Percentiles rank a stretch among this genome's conserved stretches.
These are phyloP conservation scores for Trichoderma virens DNA, from an alignment of 495 filamentous ascomycete genomes.

Conservation along the genomic window DNA sequence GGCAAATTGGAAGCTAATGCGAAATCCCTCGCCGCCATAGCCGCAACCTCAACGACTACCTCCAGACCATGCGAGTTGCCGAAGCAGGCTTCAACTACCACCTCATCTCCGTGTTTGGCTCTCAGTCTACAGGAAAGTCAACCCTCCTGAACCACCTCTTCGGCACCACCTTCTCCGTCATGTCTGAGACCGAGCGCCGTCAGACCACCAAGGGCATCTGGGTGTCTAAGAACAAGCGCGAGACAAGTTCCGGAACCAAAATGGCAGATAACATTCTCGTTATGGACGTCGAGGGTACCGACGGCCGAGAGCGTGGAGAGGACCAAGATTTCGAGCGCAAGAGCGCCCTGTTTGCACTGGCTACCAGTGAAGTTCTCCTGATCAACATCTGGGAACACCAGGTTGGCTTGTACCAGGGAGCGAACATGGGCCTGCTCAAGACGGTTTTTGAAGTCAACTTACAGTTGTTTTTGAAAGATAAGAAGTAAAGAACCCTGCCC, in stretches of 20 bases:
- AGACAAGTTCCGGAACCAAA: conserved; percentile 25
- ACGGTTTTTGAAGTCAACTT: conserved; percentile 98
- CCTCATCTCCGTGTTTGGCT: conserved; percentile 96
- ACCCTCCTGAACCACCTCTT: conserved; percentile 95
- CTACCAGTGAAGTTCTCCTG: conserved; percentile 95
- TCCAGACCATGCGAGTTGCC: conserved; percentile 68
- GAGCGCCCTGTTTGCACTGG: conserved; percentile 91
- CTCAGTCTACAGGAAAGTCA: conserved; percentile 96
- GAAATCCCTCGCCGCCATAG: conserved; percentile 33
- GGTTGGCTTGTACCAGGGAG: conserved; percentile 94
- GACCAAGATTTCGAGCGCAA: conserved; percentile 99
- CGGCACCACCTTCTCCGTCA: conserved; percentile 91
- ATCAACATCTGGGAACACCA: conserved; percentile 99
- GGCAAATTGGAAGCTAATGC: not conserved
- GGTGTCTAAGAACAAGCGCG: conserved; percentile 90
- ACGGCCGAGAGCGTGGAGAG: conserved; percentile 91
- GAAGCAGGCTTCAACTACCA: conserved; percentile 96
- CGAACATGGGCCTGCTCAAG: conserved; percentile 97
- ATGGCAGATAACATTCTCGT: conserved; percentile 98
- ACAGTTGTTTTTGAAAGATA: conserved; percentile 91
- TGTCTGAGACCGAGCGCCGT: conserved; percentile 81
- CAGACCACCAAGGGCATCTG: conserved; percentile 99
- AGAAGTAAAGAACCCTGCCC: conserved; percentile 47
- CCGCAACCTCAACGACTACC: conserved; percentile 71
- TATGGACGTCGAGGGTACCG: conserved; percentile 98